phyloP scores from a whole-genome alignment of 805 yeast species.

The Wickerhamomyces bisporus region DNA sequence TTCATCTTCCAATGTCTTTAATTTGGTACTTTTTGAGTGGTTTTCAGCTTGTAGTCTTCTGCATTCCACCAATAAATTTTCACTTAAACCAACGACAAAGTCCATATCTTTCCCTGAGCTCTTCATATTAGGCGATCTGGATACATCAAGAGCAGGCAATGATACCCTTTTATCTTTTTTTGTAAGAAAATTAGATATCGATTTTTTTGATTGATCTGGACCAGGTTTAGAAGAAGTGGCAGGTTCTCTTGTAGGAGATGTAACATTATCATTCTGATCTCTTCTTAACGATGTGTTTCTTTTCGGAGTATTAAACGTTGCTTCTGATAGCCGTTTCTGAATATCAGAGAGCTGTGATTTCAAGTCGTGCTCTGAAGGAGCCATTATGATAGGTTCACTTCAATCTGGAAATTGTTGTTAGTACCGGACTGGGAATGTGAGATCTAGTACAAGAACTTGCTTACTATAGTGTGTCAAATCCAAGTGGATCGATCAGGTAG shows the following conservation, averaged over 20 bases:
- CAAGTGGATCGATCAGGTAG: no score
- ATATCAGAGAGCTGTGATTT: slow-evolving; percentile 39
- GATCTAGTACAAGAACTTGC: no score
- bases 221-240: neutral
- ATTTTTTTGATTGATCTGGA: slow-evolving; percentile 8
- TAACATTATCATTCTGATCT: slow-evolving; percentile 4
- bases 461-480: no score
- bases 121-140: slow-evolving; percentile 18
- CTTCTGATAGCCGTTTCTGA: slow-evolving; percentile 33
- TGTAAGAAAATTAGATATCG: slow-evolving; percentile 13
- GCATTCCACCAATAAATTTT: slow-evolving; percentile 64
- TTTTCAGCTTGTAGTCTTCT: slow-evolving; percentile 65
- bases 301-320: slow-evolving; percentile 23
- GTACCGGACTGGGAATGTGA: neutral
- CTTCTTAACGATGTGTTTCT: slow-evolving; percentile 10
- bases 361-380: slow-evolving; percentile 28
- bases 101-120: slow-evolving; percentile 55
- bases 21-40: slow-evolving; percentile 36
- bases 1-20: slow-evolving; percentile 40
- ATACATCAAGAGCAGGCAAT: slow-evolving; percentile 20
- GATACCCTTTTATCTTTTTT: slow-evolving; percentile 24
- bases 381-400: neutral
- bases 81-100: slow-evolving; percentile 70
- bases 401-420: neutral
- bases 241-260: slow-evolving; percentile 1